Evolutionary conservation across 306 rosid genomes (phyloP).

Genomic region (Sicyos baderoa): DNA sequence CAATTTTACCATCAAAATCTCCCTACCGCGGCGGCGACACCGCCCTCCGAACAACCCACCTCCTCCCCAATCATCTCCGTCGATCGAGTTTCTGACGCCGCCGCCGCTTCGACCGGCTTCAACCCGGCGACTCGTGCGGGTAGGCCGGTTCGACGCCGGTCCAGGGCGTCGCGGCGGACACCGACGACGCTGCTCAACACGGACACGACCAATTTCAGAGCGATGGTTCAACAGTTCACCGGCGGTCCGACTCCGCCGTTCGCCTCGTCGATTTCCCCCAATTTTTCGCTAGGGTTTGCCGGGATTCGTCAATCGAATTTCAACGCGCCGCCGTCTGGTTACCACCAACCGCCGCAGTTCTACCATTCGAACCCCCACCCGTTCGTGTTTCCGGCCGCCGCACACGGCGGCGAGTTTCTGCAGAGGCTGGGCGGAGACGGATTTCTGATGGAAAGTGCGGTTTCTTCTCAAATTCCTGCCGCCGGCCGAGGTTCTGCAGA

Average conservation of each 20-base stretch:
- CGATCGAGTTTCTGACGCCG: neutral
- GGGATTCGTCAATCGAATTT: slow-evolving; percentile 9
- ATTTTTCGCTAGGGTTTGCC: slow-evolving; percentile 5
- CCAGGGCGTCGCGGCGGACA: slow-evolving; percentile 21
- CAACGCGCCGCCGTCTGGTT: neutral
- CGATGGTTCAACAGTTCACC: slow-evolving; percentile 23
- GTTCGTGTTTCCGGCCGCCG: neutral
- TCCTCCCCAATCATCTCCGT: neutral
- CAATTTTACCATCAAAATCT: slow-evolving; percentile 15
- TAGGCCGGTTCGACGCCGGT: slow-evolving; percentile 12
- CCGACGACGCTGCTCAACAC: slow-evolving; percentile 18
- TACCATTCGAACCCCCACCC: neutral
- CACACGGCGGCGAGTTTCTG: neutral
- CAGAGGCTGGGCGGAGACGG: slow-evolving; percentile 3
- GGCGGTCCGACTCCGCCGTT: slow-evolving; percentile 16
- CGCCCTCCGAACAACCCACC: neutral
- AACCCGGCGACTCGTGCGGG: neutral
- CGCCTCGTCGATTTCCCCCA: slow-evolving; percentile 7
- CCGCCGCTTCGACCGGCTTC: neutral
- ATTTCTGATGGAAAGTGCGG: slow-evolving; percentile 1
- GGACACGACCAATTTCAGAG: slow-evolving; percentile 22
- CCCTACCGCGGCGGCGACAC: slow-evolving; percentile 8
- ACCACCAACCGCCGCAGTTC: slow-evolving; percentile 7
- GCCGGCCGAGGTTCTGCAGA: slow-evolving; percentile 5
- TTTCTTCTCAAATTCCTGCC: slow-evolving; percentile 7